A percentile compares a stretch with the other conserved stretches of the same genome.
phyloP scores from a whole-genome alignment of 345 rosid species.

The Mangifera indica region DNA sequence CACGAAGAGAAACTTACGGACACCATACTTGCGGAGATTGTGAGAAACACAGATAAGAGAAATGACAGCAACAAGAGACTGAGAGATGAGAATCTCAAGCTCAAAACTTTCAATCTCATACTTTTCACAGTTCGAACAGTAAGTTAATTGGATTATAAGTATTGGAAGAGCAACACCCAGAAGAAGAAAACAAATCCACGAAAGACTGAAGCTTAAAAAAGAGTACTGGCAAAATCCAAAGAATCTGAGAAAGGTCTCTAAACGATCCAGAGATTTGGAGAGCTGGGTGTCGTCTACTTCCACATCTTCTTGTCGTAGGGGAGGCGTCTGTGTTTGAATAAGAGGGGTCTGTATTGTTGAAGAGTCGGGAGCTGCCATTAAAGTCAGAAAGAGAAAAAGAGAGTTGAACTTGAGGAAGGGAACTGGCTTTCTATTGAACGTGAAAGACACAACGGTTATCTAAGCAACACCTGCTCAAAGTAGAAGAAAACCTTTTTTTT shows the following conservation, averaged over 20 bases:
- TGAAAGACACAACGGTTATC: neutral
- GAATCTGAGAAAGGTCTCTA: slow-evolving; percentile 30
- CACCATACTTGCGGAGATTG: slow-evolving; percentile 38
- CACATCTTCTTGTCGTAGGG: neutral
- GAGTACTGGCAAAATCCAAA: slow-evolving; percentile 42
- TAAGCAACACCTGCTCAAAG: no score
- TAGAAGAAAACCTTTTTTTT: no score
- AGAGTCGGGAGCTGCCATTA: neutral
- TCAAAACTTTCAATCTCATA: slow-evolving; percentile 29
- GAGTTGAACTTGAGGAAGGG: neutral
- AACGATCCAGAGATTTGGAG: slow-evolving; percentile 26
- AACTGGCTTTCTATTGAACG: neutral
- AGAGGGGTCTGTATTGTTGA: slow-evolving; percentile 5
- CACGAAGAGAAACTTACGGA: slow-evolving; percentile 38
- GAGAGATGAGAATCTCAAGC: slow-evolving; percentile 31
- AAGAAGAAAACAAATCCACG: slow-evolving; percentile 39
- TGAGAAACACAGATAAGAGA: slow-evolving; percentile 36
- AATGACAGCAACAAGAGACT: slow-evolving; percentile 33
- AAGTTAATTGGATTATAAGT: slow-evolving; percentile 10
- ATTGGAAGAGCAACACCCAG: slow-evolving; percentile 37
- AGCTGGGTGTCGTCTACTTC: slow-evolving; percentile 21
- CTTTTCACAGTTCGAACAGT: slow-evolving; percentile 19
- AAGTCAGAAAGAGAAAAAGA: neutral
- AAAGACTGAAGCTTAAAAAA: slow-evolving; percentile 18
- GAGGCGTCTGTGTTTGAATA: neutral